phyloP scores from a whole-genome alignment of 23 red algal species.

The Gracilaria gracilis region DNA sequence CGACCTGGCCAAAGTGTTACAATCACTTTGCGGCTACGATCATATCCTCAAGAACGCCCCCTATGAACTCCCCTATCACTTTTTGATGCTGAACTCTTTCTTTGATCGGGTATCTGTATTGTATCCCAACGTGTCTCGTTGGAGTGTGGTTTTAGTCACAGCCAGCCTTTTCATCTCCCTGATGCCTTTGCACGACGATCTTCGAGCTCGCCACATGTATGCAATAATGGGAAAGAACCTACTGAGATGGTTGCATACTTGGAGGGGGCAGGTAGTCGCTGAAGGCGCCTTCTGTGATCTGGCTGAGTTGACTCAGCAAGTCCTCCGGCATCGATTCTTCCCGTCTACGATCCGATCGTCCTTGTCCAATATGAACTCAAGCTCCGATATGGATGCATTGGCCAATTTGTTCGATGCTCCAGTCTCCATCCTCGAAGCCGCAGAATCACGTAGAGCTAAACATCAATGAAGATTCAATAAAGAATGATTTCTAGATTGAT shows the following conservation, averaged over 20 bases:
- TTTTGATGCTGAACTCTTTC: constrained; percentile 6
- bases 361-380: background rate
- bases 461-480: background rate
- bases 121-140: constrained; percentile 9
- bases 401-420: background rate
- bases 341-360: background rate
- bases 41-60: constrained; percentile 7
- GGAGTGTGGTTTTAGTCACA: constrained; percentile 14
- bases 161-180: constrained; percentile 13
- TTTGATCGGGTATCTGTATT: constrained; percentile 16
- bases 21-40: constrained; percentile 42
- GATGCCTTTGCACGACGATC: constrained; percentile 13
- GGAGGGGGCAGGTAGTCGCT: background rate
- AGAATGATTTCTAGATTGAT: background rate
- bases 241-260: constrained; percentile 2
- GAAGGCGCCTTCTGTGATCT: constrained; percentile 21
- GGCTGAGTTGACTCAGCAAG: constrained; percentile 6
- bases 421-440: constrained; percentile 10
- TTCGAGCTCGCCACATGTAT: background rate
- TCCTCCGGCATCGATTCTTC: background rate
- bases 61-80: background rate
- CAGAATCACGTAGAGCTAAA: background rate
- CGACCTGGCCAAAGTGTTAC: constrained; percentile 45
- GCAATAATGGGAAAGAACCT: constrained; percentile 2
- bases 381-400: too few relatives aligned